Evolutionary conservation across 2,329 filamentous ascomycete genomes (phyloP).

Genomic region (Epichloe aotearoae): DNA sequence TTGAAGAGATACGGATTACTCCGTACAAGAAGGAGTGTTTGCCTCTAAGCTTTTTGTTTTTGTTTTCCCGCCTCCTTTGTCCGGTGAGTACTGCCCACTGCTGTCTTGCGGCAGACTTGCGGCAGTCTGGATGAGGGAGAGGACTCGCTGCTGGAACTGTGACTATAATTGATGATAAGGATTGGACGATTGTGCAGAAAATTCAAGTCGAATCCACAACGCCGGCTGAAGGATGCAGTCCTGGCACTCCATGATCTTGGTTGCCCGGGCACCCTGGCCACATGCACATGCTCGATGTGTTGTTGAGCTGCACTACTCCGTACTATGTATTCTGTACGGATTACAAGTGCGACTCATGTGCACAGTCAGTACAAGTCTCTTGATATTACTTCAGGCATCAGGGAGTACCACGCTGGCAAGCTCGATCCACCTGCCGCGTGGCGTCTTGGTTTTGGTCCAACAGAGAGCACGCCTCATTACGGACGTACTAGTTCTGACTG

Average conservation of each 20-base stretch:
- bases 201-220: neutral
- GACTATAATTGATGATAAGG: neutral
- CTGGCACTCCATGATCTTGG: neutral
- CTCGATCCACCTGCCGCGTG: constrained; percentile 1
- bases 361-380: neutral
- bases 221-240: neutral
- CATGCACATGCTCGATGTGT: neutral
- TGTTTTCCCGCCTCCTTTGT: too few relatives aligned
- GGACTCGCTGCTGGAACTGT: neutral
- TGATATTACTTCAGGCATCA: neutral
- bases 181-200: neutral
- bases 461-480: neutral
- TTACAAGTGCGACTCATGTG: neutral
- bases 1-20: too few relatives aligned
- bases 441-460: constrained; percentile 4
- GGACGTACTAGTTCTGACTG: neutral
- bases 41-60: too few relatives aligned
- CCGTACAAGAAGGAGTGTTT: too few relatives aligned
- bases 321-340: too few relatives aligned
- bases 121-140: too few relatives aligned
- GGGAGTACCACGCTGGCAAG: neutral
- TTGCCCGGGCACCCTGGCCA: too few relatives aligned
- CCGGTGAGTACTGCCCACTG: too few relatives aligned
- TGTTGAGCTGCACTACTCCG: too few relatives aligned
- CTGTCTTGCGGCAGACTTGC: too few relatives aligned